Evolutionary conservation across 768 basidiomycete genomes (phyloP), one percentile per base, ranked within the genome.

Genomic region (Gautieria morchelliformis): DNA sequence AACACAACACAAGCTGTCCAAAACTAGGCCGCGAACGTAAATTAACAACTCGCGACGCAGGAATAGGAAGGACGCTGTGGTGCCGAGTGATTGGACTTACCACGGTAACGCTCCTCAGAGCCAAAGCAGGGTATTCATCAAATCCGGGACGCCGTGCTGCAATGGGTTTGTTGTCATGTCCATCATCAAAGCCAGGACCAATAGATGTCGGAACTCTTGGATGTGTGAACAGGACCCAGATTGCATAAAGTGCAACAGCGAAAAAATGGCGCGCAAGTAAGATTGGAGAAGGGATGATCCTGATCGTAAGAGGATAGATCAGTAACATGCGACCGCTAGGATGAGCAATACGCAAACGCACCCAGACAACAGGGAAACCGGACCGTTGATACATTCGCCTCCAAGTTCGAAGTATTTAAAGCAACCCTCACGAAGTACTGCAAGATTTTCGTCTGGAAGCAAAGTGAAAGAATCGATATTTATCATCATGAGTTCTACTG

Each of bases 321-420:
- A 52, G 33, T 4, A 56, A 19, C 47, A 42, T 47, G 32, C 22
- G 5, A 44, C 33, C 3, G 33, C 32, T 17, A 24, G 52, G n/a
- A 22, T 40, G 20, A 33, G 42, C 49, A 27, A 15, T 32, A 33
- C 10, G 40, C 17, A 32, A 17, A 52, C 83, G 59, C 65, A 93
- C 92, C 83, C 94, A 15, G 93, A 84, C 11, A 99, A 82, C 4
- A 99, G 78, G 9, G 85, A 86, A 9, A 97, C 93, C 1, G 96
- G 96, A 0, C 88, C 96, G 45, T 80, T 77, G 54, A 97, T 69
- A 63, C 90, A 90, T 63, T 91, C 83, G 1, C 96, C 96, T 14
- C 96, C 96, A 5, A 82, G 78, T 67, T 95, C 92, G 63, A 99
- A 96, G 71, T 98, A 99, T 66, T 91, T 92, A 79, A 99, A 96